Evolutionary conservation across 768 basidiomycete genomes (phyloP).

Genomic region (Paxillus rubicundulus): DNA sequence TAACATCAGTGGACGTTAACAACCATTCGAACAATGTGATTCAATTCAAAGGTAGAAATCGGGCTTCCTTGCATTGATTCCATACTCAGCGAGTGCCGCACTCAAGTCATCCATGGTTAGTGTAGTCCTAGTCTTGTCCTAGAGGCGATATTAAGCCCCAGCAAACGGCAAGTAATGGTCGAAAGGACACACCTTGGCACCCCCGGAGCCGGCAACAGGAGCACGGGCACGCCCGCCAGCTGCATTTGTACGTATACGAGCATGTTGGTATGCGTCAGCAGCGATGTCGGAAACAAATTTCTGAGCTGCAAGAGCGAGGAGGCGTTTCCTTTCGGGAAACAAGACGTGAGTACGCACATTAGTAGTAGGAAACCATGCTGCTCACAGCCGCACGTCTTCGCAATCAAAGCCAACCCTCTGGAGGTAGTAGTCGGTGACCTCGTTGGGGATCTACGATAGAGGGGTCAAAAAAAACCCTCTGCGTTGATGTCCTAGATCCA

Average conservation of each 20-base stretch:
- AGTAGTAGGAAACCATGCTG: conserved; percentile 10
- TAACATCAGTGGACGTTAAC: neutral
- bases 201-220: conserved; percentile 53
- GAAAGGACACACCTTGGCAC: conserved; percentile 54
- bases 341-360: neutral
- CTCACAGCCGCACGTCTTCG: conserved; percentile 88
- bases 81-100: conserved; percentile 91
- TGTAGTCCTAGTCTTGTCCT: conserved; percentile 92
- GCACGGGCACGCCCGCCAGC: conserved; percentile 67
- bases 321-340: conserved; percentile 66
- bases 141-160: conserved; percentile 3
- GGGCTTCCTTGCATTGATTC: conserved; percentile 90
- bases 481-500: conserved; percentile 3
- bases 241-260: conserved; percentile 90
- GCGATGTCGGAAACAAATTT: conserved; percentile 98
- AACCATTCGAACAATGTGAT: neutral
- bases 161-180: neutral
- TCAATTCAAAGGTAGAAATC: conserved; percentile 77
- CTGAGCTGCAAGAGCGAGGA: conserved; percentile 93
- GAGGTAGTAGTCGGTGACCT: conserved; percentile 96
- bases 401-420: conserved; percentile 96
- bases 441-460: conserved; percentile 79
- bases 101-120: conserved; percentile 97
- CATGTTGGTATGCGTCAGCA: conserved; percentile 95
- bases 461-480: neutral